phyloP scores from a whole-genome alignment of 371 early-diverging fungal species.

The Mortierella sp. region DNA sequence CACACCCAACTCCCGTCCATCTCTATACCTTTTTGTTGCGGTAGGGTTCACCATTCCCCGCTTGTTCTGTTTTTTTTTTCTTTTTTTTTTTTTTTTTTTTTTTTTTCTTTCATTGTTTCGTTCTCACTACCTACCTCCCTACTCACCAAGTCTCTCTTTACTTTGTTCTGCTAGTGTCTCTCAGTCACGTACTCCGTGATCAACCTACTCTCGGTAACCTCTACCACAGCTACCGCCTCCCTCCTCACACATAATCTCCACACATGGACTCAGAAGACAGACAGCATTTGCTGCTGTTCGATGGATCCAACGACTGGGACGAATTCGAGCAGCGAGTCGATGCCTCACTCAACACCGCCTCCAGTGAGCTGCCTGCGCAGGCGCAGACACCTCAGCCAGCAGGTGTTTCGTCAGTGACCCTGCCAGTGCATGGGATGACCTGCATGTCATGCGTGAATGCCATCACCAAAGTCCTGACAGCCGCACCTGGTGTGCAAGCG shows the following conservation, averaged over 20 bases:
- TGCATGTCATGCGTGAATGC: slow-evolving; percentile 86
- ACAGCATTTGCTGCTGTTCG: slow-evolving; percentile 40
- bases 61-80: neutral
- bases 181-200: no score
- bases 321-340: slow-evolving; percentile 46
- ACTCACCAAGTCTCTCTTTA: no score
- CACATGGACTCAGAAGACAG: slow-evolving; percentile 11
- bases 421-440: slow-evolving; percentile 84
- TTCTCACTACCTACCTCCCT: neutral
- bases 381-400: neutral
- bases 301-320: slow-evolving; percentile 41
- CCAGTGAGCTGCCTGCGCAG: neutral
- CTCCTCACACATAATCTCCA: neutral
- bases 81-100: neutral
- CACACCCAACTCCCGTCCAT: no score
- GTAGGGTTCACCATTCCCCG: neutral
- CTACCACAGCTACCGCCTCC: neutral
- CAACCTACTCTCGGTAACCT: neutral
- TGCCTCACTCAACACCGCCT: slow-evolving; percentile 15
- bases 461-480: slow-evolving; percentile 62
- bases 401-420: slow-evolving; percentile 19
- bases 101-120: neutral
- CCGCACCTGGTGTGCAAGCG: slow-evolving; percentile 54
- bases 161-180: no score
- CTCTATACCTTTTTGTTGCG: neutral